Percentiles rank a stretch among this genome's conserved stretches.
phyloP scores from a whole-genome alignment of 2,329 filamentous ascomycete species.

The Pseudogymnoascus sp. region DNA sequence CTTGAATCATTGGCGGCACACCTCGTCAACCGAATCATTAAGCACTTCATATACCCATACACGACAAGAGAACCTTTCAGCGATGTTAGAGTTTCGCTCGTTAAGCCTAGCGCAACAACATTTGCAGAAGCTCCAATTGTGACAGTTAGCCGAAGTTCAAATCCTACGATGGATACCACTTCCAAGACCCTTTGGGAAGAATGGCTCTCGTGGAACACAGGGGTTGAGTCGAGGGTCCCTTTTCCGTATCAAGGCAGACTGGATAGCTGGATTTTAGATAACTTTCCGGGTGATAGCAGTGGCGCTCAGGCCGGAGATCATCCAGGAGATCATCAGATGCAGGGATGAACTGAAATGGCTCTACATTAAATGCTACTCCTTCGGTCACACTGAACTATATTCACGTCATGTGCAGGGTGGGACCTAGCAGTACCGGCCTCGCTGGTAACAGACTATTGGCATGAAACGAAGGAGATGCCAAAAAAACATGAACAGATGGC shows the following conservation, averaged over 20 bases:
- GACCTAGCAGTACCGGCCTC: background rate
- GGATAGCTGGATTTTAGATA: constrained; percentile 22
- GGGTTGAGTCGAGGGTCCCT: constrained; percentile 13
- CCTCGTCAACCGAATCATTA: constrained; percentile 39
- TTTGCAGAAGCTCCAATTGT: constrained; percentile 64
- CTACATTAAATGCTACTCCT: background rate
- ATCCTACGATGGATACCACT: constrained; percentile 14
- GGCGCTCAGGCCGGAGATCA: background rate
- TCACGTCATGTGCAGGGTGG: background rate
- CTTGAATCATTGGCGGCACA: constrained; percentile 51
- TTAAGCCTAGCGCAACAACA: constrained; percentile 65
- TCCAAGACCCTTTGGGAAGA: constrained; percentile 13
- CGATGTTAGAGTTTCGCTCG: constrained; percentile 51
- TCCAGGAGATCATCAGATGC: constrained; percentile 2
- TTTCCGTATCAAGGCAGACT: constrained; percentile 23
- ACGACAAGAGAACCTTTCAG: constrained; percentile 35
- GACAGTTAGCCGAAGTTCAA: constrained; percentile 39
- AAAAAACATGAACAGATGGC: background rate
- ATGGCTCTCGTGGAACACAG: constrained; percentile 6
- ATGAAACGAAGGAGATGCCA: background rate
- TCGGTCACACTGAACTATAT: background rate
- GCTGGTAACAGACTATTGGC: background rate
- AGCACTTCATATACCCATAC: constrained; percentile 32
- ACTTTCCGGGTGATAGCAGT: constrained; percentile 12
- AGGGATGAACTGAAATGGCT: background rate